Evolutionary conservation across 768 basidiomycete species (phyloP), one percentile per base, ranked within the genome.

Genomic region (Nidularia pulvinata): DNA sequence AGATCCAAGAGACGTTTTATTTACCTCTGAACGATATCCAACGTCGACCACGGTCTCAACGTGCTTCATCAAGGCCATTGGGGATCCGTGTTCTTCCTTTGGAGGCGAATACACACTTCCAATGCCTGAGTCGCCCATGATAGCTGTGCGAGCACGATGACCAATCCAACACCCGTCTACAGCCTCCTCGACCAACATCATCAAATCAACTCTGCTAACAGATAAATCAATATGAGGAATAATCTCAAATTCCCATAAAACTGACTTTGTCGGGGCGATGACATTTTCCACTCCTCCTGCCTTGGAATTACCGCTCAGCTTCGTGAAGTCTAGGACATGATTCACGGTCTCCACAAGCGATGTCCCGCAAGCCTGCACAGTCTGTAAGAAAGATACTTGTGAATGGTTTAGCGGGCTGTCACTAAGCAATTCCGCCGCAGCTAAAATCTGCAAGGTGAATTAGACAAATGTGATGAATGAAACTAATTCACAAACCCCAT

Each of bases 141-240:
- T 80, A 32, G 82, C 83, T 42, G 86, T 84, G 37, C 94, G 83
- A 14, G 94, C 93, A 30, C 89, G 83, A 62, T 93, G 85, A 10
- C 95, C 95, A 43, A 98, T 90, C 92, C 93, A 97, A 54, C 91
- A 95, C 5, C 93, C 93, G 58, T 97, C 95, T 25, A 95, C 86
- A 4, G 91, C 92, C 62, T 93, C 91, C 69, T 95, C 91, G 19
- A 94, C 83, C 2, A 94, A 79, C 62, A 89, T 86, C 76, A 90
- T 83, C 56, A 93, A 67, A 65, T 94, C 86, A 46, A 91, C 88
- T 54, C 80, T 83, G 25, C 52, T 51, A 56, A 52, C 16, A 57
- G 34, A 47, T 45, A 32, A 33, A 44, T 2, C 49, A 43, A 51
- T 42, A 46, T 43, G 10, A 9, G 46, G 36, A 32, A 46, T 22